Evolutionary conservation across 441 rosid genomes (phyloP).

Genomic region (Euphorbia celastroides): DNA sequence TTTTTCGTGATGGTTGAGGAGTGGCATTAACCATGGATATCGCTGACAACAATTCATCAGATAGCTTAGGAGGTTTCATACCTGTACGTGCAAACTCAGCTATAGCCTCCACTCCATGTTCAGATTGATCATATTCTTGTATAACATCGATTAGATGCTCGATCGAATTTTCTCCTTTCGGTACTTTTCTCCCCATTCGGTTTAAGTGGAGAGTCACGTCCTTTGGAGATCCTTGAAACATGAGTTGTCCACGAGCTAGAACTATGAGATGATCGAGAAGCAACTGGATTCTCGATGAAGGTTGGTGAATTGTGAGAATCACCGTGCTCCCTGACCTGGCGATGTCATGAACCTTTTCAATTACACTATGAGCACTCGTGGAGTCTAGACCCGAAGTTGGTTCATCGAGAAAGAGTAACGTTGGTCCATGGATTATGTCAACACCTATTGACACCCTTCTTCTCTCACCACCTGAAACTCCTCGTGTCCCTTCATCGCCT

Average conservation of each 20-base stretch:
- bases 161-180: constrained; percentile 49
- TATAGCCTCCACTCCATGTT: constrained; percentile 43
- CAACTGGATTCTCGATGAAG: constrained; percentile 52
- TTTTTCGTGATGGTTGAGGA: constrained; percentile 18
- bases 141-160: constrained; percentile 59
- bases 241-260: constrained; percentile 62
- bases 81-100: constrained; percentile 52
- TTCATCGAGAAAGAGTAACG: constrained; percentile 58
- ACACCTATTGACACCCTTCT: constrained; percentile 62
- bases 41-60: constrained; percentile 25
- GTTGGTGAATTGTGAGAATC: constrained; percentile 64
- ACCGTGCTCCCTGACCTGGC: constrained; percentile 62
- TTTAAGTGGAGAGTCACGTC: constrained; percentile 45
- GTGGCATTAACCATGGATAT: constrained; percentile 25
- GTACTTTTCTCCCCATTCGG: constrained; percentile 50
- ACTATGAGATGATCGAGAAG: constrained; percentile 56
- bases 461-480: constrained; percentile 67
- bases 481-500: constrained; percentile 62
- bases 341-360: constrained; percentile 59
- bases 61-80: constrained; percentile 42
- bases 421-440: constrained; percentile 64
- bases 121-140: constrained; percentile 53
- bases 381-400: constrained; percentile 79
- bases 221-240: constrained; percentile 55
- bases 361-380: constrained; percentile 54